Conservation (phyloP, 805 yeast genomes). For the Babjeviella inositovora region DNA sequence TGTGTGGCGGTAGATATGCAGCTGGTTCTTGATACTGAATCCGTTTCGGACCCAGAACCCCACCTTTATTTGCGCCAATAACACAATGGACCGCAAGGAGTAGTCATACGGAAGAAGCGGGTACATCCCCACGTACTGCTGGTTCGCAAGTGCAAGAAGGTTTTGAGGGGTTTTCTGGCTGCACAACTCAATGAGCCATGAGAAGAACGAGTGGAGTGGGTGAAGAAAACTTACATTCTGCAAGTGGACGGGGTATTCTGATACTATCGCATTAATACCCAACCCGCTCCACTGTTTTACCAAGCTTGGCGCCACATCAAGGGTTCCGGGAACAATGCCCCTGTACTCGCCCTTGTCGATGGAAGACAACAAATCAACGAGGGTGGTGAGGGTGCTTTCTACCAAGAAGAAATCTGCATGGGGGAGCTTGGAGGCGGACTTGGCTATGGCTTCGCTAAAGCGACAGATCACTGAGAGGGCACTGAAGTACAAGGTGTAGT, state of each 20-base stretch:
- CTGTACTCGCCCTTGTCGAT: constrained; percentile 14
- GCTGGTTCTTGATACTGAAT: constrained; percentile 59
- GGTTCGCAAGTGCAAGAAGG: no score
- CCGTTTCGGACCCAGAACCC: constrained; percentile 97
- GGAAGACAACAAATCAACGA: constrained; percentile 11
- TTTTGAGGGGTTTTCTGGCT: constrained; percentile 8
- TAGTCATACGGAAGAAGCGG: constrained; percentile 39
- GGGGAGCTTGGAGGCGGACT: constrained; percentile 16
- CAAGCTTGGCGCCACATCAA: no score
- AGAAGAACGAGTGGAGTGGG: constrained; percentile 60
- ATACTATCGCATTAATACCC: no score
- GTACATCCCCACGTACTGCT: constrained; percentile 5
- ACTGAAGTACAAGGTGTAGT: constrained; percentile 60
- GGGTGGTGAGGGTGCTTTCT: constrained; percentile 12
- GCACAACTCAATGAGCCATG: constrained; percentile 53
- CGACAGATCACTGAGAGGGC: constrained; percentile 54
- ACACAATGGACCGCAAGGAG: constrained; percentile 61
- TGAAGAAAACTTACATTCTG: constrained; percentile 57
- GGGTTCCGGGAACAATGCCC: constrained; percentile 10
- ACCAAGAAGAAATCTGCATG: constrained; percentile 4
- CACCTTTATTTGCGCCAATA: constrained; percentile 69
- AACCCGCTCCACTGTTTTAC: no score
- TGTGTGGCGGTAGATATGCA: constrained; percentile 62
- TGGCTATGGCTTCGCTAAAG: constrained; percentile 36
- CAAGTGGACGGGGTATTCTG: no score